These are phyloP conservation scores for Lasiosphaeria ovina DNA, from an alignment of 495 filamentous ascomycete genomes.

Conservation along the genomic window DNA sequence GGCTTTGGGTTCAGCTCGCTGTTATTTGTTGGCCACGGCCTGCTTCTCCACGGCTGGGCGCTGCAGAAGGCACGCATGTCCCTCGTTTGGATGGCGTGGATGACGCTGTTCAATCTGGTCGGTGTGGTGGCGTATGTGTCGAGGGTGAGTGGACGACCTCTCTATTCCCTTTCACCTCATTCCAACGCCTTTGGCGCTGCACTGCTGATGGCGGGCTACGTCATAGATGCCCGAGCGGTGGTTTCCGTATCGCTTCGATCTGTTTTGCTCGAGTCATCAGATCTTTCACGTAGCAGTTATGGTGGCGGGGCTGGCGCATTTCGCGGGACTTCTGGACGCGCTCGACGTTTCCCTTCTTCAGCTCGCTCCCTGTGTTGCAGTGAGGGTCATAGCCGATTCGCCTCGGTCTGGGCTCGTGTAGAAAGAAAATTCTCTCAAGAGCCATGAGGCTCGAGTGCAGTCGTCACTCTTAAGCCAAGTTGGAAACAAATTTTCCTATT, in stretches of 20 bases:
- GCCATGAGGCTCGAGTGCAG: too few relatives aligned
- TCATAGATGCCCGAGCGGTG: slow-evolving; percentile 45
- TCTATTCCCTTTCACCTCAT: too few relatives aligned
- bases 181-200: too few relatives aligned
- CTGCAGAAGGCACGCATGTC: slow-evolving; percentile 2
- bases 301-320: slow-evolving; percentile 34
- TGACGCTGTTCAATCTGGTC: slow-evolving; percentile 53
- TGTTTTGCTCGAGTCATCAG: slow-evolving; percentile 64
- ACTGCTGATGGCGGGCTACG: too few relatives aligned
- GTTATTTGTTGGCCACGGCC: slow-evolving; percentile 3
- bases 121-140: slow-evolving; percentile 72
- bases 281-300: slow-evolving; percentile 64
- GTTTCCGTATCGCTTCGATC: slow-evolving; percentile 56
- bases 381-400: too few relatives aligned
- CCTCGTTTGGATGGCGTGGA: slow-evolving; percentile 2
- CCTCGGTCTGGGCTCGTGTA: too few relatives aligned
- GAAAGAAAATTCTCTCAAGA: too few relatives aligned
- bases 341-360: too few relatives aligned
- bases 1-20: slow-evolving; percentile 33
- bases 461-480: too few relatives aligned
- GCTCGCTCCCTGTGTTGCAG: too few relatives aligned
- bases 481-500: too few relatives aligned
- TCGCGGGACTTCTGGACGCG: slow-evolving; percentile 1
- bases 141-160: neutral
- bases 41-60: neutral